Percentiles rank a stretch among this genome's conserved stretches.
Evolutionary conservation across 441 rosid genomes (phyloP).

Genomic region (Eutrema salsugineum): DNA sequence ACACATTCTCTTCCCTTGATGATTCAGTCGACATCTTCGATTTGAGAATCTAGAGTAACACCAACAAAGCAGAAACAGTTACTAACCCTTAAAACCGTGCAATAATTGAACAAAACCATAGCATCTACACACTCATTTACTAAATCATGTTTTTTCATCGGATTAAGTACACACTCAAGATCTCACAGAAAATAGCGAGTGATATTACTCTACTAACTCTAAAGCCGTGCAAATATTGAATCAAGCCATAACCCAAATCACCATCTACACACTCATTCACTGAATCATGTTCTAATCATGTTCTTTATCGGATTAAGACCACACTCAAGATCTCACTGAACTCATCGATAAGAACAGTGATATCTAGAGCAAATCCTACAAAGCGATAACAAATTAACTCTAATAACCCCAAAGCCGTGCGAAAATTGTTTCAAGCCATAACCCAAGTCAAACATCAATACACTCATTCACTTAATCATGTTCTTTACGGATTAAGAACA

Average conservation of each 20-base stretch:
- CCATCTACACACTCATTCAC: no score
- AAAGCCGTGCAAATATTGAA: background rate
- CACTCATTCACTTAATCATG: no score
- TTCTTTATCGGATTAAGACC: no score
- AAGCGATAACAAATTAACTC: background rate
- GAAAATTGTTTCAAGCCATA: background rate
- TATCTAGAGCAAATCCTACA: conserved; percentile 4
- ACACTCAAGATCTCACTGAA: no score
- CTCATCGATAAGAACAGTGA: no score
- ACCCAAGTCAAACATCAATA: background rate
- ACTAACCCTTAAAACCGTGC: background rate
- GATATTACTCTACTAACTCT: no score
- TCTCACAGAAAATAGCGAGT: no score
- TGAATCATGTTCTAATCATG: background rate
- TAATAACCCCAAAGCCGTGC: background rate
- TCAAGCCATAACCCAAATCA: background rate
- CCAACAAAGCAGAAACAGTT: background rate
- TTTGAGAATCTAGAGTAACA: conserved; percentile 6
- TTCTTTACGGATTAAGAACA: background rate
- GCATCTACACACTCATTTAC: no score
- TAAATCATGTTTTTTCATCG: background rate
- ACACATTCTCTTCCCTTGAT: conserved; percentile 70
- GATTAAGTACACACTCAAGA: no score
- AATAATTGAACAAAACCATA: background rate
- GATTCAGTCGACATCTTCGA: conserved; percentile 40